A percentile compares a stretch with the other conserved stretches of the same genome.
phyloP scores from a whole-genome alignment of 306 rosid species.

The Delonix regia region DNA sequence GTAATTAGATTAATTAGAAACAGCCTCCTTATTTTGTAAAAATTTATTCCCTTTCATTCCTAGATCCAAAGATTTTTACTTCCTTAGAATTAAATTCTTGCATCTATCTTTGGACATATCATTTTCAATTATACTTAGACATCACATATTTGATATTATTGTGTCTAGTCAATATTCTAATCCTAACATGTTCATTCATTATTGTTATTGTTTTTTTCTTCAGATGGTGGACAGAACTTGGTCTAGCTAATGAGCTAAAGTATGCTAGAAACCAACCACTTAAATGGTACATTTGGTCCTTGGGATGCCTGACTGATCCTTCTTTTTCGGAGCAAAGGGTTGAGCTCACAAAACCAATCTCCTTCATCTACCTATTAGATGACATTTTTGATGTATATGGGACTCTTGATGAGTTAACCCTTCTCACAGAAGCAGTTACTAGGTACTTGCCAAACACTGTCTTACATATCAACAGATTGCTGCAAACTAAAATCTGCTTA shows the following conservation, averaged over 20 bases:
- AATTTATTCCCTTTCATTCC: too few species aligned
- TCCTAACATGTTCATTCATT: too few species aligned
- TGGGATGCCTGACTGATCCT: constrained; percentile 60
- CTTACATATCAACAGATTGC: neutral
- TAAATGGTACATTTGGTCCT: constrained; percentile 71
- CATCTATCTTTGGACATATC: too few species aligned
- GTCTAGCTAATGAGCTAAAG: constrained; percentile 51
- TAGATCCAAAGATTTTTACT: too few species aligned
- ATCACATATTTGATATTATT: neutral
- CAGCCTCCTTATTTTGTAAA: too few species aligned
- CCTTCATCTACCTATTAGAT: constrained; percentile 67
- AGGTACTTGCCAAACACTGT: constrained; percentile 36
- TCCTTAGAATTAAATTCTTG: too few species aligned
- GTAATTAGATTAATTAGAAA: too few species aligned
- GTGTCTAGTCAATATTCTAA: neutral
- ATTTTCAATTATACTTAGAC: neutral
- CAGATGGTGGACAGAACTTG: constrained; percentile 73
- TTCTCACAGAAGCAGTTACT: constrained; percentile 57
- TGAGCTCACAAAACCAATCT: constrained; percentile 69
- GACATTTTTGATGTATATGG: constrained; percentile 75
- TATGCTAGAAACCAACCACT: constrained; percentile 68
- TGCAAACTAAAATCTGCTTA: neutral
- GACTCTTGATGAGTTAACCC: constrained; percentile 55
- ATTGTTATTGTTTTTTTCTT: neutral
- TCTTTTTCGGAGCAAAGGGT: constrained; percentile 56